Conservation (phyloP, 1,284 basidiomycete species). For the Hemileia vastatrix region DNA sequence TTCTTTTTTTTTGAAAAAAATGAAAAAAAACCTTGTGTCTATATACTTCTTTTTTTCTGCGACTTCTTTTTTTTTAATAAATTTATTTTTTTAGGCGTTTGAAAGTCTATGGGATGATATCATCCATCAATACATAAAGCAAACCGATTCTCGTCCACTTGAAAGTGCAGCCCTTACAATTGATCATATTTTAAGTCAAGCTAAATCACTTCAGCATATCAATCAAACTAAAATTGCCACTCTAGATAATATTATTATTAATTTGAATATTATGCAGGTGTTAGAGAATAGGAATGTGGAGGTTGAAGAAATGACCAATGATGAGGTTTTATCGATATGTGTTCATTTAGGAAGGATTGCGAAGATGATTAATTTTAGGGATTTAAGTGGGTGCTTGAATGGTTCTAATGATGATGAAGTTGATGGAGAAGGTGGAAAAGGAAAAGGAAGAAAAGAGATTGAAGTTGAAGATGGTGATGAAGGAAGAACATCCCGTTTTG, state of each 20-base stretch:
- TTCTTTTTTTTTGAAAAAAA: neutral
- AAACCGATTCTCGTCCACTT: slow-evolving; percentile 68
- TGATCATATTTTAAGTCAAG: slow-evolving; percentile 56
- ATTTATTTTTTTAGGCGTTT: slow-evolving; percentile 55
- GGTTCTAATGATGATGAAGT: neutral
- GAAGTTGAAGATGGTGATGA: slow-evolving; percentile 58
- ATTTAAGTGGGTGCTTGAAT: slow-evolving; percentile 51
- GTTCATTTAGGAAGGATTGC: slow-evolving; percentile 65
- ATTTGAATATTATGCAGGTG: slow-evolving; percentile 48
- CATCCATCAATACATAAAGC: slow-evolving; percentile 79
- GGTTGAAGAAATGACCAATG: slow-evolving; percentile 67
- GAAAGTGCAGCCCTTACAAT: slow-evolving; percentile 66
- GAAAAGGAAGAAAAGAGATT: neutral
- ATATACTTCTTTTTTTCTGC: neutral
- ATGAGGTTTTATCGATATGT: slow-evolving; percentile 63
- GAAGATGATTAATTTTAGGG: slow-evolving; percentile 59
- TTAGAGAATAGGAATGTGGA: slow-evolving; percentile 59
- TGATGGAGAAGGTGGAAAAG: neutral
- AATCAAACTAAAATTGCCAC: slow-evolving; percentile 73
- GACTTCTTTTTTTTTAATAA: too few relatives aligned
- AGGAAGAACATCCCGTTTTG: slow-evolving; percentile 82
- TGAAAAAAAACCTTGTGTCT: neutral
- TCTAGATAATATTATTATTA: slow-evolving; percentile 73
- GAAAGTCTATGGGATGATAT: slow-evolving; percentile 86
- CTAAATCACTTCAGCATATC: slow-evolving; percentile 62